phyloP scores from a whole-genome alignment of 2,329 filamentous ascomycete genomes.

The Aspergillus spinulosporus region DNA sequence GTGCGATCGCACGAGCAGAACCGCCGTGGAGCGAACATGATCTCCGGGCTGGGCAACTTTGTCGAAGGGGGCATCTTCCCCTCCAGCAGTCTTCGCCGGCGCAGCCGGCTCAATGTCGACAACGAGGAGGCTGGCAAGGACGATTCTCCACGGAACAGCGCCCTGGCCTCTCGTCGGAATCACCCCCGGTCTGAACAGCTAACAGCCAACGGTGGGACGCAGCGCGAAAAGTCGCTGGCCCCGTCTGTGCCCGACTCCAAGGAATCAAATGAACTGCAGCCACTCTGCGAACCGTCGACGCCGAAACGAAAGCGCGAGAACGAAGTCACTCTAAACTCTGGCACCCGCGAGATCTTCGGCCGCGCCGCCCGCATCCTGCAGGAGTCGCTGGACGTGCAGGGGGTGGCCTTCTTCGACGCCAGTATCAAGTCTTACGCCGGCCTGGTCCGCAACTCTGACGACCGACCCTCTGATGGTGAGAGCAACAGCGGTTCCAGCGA shows the following conservation, averaged over 20 bases:
- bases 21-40: conserved; percentile 15
- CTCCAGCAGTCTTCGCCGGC: conserved; percentile 11
- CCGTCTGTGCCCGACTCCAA: neutral
- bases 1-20: conserved; percentile 14
- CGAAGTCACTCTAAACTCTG: conserved; percentile 2
- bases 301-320: conserved; percentile 1
- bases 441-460: conserved; percentile 12
- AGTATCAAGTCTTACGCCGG: conserved; percentile 20
- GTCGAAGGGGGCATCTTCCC: conserved; percentile 13
- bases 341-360: conserved; percentile 38
- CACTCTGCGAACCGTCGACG: neutral
- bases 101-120: neutral
- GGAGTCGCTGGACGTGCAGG: conserved; percentile 45
- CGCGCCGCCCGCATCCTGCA: conserved; percentile 49
- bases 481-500: conserved; percentile 7
- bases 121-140: conserved; percentile 4
- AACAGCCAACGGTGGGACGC: neutral
- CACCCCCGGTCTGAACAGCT: neutral
- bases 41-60: conserved; percentile 13
- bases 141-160: neutral
- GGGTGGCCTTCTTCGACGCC: conserved; percentile 36
- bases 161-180: neutral
- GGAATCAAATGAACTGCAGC: too few relatives aligned
- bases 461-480: conserved; percentile 11
- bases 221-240: neutral